Evolutionary conservation across 192 early-diverging fungal species (phyloP), one percentile per base, ranked within the genome.

Genomic region (Neocallimastix lanati): DNA sequence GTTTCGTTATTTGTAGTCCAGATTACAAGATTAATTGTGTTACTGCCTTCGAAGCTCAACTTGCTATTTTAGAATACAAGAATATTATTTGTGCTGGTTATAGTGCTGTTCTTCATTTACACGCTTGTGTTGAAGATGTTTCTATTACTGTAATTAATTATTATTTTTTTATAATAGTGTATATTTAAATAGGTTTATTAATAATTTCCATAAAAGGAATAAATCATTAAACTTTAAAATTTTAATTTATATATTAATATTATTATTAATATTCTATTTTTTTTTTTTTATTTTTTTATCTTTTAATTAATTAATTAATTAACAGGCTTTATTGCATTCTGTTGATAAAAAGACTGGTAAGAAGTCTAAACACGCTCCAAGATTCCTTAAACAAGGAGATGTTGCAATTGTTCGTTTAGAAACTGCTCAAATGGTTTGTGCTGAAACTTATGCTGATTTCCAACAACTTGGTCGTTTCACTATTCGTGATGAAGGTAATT

Each of bases 51-150:
- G 92, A 96, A 79, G 95, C 94, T 16, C 92, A 95, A 80, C 80
- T 99, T 29, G 90, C 90, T 33, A 95, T 99, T 80, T 86, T 97
- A 78, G 98, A 99, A 76, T 93, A 93, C 83, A 94, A 94, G 86
- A 95, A 92, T 87, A 98, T 99, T 83, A 94, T 99, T 76, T 94
- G 93, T 78, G 95, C 98, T 29, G 98, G 98, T 35, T 98, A 95
- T 88, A 93, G 87, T 77, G 93, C 94, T 15, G 94, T 99, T 18
- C 87, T 98, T 82, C 98, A 99, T 82, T 89, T 94, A 28, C 96
- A 98, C 83, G 89, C 93, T 30, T 89, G 88, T 13, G 88, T 91
- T 58, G 96, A 98, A 85, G 98, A 99, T 85, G 90, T 97, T 33
- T 89, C 90, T 6, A 82, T 99, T 76, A 82, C 90, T 38, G 88